Evolutionary conservation across 169 alveolate species (phyloP), one percentile per base, ranked within the genome.

Genomic region (Besnoitia besnoiti): DNA sequence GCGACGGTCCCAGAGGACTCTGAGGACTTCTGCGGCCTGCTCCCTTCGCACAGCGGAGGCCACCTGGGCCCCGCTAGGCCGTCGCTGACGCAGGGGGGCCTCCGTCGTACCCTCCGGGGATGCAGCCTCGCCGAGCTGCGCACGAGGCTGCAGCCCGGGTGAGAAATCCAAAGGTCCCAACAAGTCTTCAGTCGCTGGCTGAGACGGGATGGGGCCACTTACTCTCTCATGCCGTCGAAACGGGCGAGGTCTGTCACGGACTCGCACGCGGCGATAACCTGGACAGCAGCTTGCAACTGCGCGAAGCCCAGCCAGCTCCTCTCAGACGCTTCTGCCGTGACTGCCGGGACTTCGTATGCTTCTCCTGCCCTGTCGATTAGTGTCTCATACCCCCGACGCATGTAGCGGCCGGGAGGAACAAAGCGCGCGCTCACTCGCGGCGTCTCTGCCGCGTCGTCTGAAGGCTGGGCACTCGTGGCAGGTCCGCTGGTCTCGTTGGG

Each of bases 201-300:
- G n/a, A n/a, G n/a, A n/a, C n/a, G n/a, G n/a, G n/a, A n/a, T n/a
- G n/a, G n/a, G n/a, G n/a, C n/a, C 80, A 24, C 87, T 77, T 35
- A 77, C 87, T 77, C 59, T 37, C 40, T 40, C 87, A 77, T 77
- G 87, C 87, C 87, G 87, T 77, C 87, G 33, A 77, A 77, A n/a
- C 87, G 37, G 3, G 87, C 87, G 35, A 77, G 87, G 30, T 42
- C 40, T 35, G 87, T 77, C 40, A 77, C 87, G 4, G 87, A 21
- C 61, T 77, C 87, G 33, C 39, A 37, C 5, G 87, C 87, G 14
- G 87, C 33, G 49, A 77, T 19, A 35, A 77, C 87, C 87, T 77
- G 44, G n/a, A 35, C 59, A 35, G 87, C 87, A 77, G 59, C 87
- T 16, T 44, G 49, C 87, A 77, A 5, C 16, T 27, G 87, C 21